Base-by-base conservation (phyloP, 1,139 yeast genomes). In the Suhomyces bokatorum region DNA sequence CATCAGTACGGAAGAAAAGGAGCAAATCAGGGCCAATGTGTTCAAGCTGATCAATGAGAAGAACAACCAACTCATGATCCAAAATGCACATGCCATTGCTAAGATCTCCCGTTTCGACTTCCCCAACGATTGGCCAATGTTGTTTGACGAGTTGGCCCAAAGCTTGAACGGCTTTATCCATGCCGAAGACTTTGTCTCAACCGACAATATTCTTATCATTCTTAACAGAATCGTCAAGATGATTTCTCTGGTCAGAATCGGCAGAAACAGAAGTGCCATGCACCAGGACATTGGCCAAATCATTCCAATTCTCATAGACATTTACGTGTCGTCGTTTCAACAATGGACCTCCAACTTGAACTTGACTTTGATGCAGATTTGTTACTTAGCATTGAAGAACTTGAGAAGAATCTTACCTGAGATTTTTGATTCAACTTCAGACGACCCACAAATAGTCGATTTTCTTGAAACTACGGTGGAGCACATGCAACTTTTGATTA, bases 41-140 rank as follows among this genome's bases (percentile, higher is more conserved):
- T 85, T 91, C 55, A 71, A 75, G 32, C 62, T 80, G 37, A 63
- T 88, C 12, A 75, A 73, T 49, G 97, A 88, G 59, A 80, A 84
- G 44, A 87, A 87, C 55, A 81, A 80, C 50, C 93, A 84, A 56
- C 70, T 89, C 48, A 70, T 85, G 35, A 75, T 86, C 26, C 98
- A 93, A 66, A 86, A 87, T 60, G 95, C 98, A 1, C 85, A 87
- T 51, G 83, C 95, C 0, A 71, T 87, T 5, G 84, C 96, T 1
- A 74, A 83, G 49, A 85, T 93, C 34, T 86, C 87, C 24, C 69
- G 97, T 42, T 74, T 83, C 44, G 99, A 93, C 57, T 93, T 87
- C 61, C 98, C 98, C 0, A 63, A 69, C 8, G 91, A 85, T 39
- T 93, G 98, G 98, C 90, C 95, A 0, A 66, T 75, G 2, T 62